Evolutionary conservation across 2,329 filamentous ascomycete species (phyloP).

Genomic region (Teratosphaeria zuluensis): DNA sequence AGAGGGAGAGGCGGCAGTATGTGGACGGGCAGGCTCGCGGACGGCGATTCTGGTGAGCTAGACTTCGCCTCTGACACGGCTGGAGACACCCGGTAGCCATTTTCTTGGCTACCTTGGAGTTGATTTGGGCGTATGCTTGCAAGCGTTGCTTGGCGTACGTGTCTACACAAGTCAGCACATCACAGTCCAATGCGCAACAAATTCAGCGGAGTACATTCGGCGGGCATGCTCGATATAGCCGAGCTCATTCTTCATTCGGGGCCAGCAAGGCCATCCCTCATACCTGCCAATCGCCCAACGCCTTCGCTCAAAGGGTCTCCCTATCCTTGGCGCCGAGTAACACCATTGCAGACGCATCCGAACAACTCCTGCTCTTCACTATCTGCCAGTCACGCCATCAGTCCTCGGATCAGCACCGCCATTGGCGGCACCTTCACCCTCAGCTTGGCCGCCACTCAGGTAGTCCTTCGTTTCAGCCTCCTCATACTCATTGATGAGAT

Average conservation of each 20-base stretch:
- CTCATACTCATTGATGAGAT: slow-evolving; percentile 90
- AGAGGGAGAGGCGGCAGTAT: not conserved
- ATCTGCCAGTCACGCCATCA: slow-evolving; percentile 23
- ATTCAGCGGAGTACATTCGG: not conserved
- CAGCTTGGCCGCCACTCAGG: slow-evolving; percentile 50
- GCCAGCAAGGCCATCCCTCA: not conserved
- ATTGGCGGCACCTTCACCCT: slow-evolving; percentile 17
- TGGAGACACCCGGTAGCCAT: not conserved
- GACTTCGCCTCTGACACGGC: not conserved
- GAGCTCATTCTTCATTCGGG: not conserved
- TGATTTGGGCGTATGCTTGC: not conserved
- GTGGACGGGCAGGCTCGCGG: not conserved
- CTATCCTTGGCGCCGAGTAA: not conserved
- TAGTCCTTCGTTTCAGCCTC: slow-evolving; percentile 88
- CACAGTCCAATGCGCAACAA: not conserved
- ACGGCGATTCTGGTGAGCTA: not conserved
- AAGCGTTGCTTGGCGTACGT: too few species aligned
- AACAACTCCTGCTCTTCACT: not conserved
- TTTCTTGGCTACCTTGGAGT: not conserved
- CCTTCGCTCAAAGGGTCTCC: not conserved
- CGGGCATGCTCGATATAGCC: not conserved
- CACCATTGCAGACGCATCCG: not conserved
- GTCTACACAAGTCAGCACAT: not conserved
- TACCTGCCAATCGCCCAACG: not conserved
- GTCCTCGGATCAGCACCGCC: slow-evolving; percentile 26